Conservation (phyloP, 805 yeast genomes). For the Tetrapisispora fleetii region DNA sequence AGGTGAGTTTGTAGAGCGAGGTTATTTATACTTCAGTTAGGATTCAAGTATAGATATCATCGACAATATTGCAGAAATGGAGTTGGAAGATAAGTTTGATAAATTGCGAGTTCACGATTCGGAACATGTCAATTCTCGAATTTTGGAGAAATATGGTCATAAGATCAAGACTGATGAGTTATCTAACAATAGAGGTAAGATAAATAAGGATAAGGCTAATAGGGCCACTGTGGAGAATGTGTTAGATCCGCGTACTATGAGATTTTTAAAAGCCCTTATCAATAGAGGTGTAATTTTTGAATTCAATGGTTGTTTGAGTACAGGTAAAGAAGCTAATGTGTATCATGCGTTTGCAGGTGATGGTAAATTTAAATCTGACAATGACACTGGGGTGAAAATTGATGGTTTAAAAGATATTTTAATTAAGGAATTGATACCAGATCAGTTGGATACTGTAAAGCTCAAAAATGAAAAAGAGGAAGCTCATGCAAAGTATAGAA, state of each 20-base stretch:
- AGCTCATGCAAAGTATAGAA: conserved; percentile 17
- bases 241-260: conserved; percentile 85
- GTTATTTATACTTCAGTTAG: no score
- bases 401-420: background rate
- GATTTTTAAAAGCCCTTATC: conserved; percentile 70
- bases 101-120: conserved; percentile 9
- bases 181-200: conserved; percentile 44
- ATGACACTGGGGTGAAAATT: background rate
- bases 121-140: conserved; percentile 36
- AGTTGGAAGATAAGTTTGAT: conserved; percentile 17
- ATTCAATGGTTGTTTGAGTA: conserved; percentile 87
- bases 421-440: background rate
- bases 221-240: conserved; percentile 97
- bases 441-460: background rate
- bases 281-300: conserved; percentile 75
- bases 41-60: no score
- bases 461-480: background rate
- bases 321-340: conserved; percentile 98
- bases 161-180: conserved; percentile 57
- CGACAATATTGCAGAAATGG: conserved; percentile 5
- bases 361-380: background rate
- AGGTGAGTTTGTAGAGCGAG: no score
- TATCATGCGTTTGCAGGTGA: conserved; percentile 59
- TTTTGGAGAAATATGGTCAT: conserved; percentile 53
- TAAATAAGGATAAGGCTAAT: conserved; percentile 74